Base-by-base conservation (phyloP, 805 yeast genomes). In the Maudiozyma serrabonitensis region DNA sequence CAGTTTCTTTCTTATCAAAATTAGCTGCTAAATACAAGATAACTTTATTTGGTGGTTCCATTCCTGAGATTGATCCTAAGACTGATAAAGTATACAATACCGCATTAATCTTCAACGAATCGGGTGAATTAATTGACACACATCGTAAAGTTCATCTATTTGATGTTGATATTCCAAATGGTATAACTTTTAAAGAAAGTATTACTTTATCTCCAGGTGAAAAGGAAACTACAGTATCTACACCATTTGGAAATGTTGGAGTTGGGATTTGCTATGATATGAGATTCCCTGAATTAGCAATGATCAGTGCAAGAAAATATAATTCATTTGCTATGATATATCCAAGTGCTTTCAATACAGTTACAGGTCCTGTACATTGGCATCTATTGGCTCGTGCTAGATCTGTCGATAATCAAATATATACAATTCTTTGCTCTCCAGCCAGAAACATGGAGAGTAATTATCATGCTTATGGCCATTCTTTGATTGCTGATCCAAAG, bases 141-240 rank as follows among this genome's bases (percentile, higher is more conserved):
- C 98, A 88, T 66, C 78, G 98, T 56, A 91, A 91, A 62, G 90
- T 81, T 2, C 99, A 91, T 63, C 67, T 91, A 53, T 91, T 91
- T 60, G 98, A 91, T 63, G 87, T 91, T 50, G 93, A 88, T 55
- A 88, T 91, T 48, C 96, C 97, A 1, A 83, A 84, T 44, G 90
- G 91, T 46, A 89, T 93, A 63, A 79, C 89, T 12, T 91, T 91
- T 72, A 80, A 84, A 63, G 99, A 91, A 64, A 81, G 87, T 43
- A 74, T 73, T 26, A 78, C 87, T 2, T 72, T 93, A 52, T 75
- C 84, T 9, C 87, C 88, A 11, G 98, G 97, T 23, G 72, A 77
- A 56, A 82, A 83, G 61, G 84, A 95, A 40, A 88, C 99, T 0
- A 84, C 88, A 6, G 46, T 67, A 6, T 52, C 54, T 28, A 55